These are phyloP conservation scores for Diphasiastrum complanatum DNA, from an alignment of 83 land plant species.

Conservation along the genomic window DNA sequence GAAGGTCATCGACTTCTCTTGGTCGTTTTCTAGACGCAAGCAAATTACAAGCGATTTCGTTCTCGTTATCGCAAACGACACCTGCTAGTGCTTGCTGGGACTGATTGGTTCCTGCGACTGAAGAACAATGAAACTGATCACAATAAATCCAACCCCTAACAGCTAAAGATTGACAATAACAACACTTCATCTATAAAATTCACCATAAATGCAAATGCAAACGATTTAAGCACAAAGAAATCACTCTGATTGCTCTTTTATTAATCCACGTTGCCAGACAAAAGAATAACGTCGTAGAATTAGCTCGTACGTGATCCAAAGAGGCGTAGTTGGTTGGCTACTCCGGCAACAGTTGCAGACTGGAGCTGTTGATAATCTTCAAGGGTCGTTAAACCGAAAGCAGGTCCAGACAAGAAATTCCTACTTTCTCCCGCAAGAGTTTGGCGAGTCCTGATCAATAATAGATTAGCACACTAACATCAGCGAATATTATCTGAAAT, in stretches of 20 bases:
- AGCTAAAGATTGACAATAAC: too few species aligned
- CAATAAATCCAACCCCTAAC: too few species aligned
- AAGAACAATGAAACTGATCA: neutral
- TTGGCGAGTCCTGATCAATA: slow-evolving; percentile 13
- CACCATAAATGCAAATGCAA: too few species aligned
- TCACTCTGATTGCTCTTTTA: too few species aligned
- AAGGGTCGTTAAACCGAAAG: slow-evolving; percentile 1
- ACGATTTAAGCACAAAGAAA: too few species aligned
- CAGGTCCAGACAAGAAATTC: slow-evolving; percentile 1
- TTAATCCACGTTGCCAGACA: too few species aligned
- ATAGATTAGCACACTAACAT: neutral
- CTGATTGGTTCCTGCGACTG: slow-evolving; percentile 12
- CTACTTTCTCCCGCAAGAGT: slow-evolving; percentile 4
- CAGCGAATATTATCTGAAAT: neutral
- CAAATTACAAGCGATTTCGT: slow-evolving; percentile 13
- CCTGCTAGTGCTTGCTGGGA: slow-evolving; percentile 1
- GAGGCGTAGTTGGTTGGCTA: neutral
- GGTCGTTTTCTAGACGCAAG: slow-evolving; percentile 11
- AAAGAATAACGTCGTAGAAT: too few species aligned
- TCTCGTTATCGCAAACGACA: slow-evolving; percentile 11
- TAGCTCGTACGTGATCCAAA: too few species aligned
- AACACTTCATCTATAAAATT: too few species aligned
- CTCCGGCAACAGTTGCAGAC: slow-evolving; percentile 1
- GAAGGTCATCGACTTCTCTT: slow-evolving; percentile 13
- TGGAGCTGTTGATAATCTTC: slow-evolving; percentile 6